phyloP scores from a whole-genome alignment of 2,329 filamentous ascomycete species.

The Colletotrichum lini region DNA sequence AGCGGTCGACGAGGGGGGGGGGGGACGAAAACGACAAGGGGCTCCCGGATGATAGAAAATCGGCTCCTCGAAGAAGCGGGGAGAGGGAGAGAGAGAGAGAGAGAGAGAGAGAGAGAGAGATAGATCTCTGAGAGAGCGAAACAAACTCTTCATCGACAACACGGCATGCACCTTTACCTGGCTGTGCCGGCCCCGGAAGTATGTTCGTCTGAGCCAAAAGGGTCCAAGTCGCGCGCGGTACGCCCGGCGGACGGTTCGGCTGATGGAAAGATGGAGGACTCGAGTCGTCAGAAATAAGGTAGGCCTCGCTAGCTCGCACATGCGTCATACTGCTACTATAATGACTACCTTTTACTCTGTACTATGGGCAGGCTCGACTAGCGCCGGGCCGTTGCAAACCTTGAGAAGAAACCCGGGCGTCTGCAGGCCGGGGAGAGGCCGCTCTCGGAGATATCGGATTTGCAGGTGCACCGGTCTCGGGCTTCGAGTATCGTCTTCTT shows the following conservation, averaged over 20 bases:
- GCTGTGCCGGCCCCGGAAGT: not conserved
- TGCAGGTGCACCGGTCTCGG: not conserved
- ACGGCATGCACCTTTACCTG: too few species aligned
- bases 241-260: not conserved
- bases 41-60: not conserved
- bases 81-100: too few species aligned
- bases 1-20: not conserved
- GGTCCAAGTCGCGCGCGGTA: too few species aligned
- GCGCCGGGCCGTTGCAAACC: slow-evolving; percentile 10
- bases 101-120: too few species aligned
- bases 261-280: not conserved
- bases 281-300: not conserved
- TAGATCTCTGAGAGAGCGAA: not conserved
- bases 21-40: not conserved
- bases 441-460: slow-evolving; percentile 29
- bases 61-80: not conserved
- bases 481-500: not conserved
- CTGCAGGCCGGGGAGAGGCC: not conserved
- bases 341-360: too few species aligned
- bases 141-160: not conserved
- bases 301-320: not conserved
- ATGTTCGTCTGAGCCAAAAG: not conserved
- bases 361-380: not conserved
- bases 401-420: not conserved
- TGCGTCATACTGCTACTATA: not conserved